These are phyloP conservation scores for Termitomyces sp. DNA, from an alignment of 768 basidiomycete species.

Conservation along the genomic window DNA sequence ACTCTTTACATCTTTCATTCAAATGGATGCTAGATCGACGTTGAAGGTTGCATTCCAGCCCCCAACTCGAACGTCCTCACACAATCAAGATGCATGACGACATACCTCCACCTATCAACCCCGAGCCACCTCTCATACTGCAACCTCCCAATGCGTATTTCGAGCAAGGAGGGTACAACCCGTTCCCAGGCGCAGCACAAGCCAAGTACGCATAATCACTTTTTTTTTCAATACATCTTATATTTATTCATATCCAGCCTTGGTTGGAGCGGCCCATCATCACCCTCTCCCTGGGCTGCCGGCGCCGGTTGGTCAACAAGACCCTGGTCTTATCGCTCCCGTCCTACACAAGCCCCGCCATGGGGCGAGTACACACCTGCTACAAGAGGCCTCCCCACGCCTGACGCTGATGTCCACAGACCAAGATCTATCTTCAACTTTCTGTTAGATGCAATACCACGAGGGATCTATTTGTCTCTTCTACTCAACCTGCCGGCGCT, in stretches of 20 bases:
- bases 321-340: not conserved
- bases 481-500: constrained; percentile 56
- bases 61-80: too few relatives aligned
- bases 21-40: too few relatives aligned
- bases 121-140: not conserved
- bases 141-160: not conserved
- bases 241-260: not conserved
- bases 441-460: constrained; percentile 18
- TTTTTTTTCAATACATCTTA: not conserved
- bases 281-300: not conserved
- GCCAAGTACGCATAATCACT: not conserved
- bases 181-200: not conserved
- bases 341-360: not conserved
- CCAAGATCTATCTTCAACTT: constrained; percentile 8
- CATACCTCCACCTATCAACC: too few relatives aligned
- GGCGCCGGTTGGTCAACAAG: too few relatives aligned
- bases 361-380: not conserved
- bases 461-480: constrained; percentile 25
- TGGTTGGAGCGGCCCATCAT: not conserved
- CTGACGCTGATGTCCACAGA: not conserved
- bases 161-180: not conserved
- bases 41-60: too few relatives aligned
- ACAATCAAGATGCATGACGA: too few relatives aligned
- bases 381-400: not conserved
- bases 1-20: too few relatives aligned